Evolutionary conservation across 805 yeast genomes (phyloP), one percentile per base, ranked within the genome.

Genomic region (Monosporozyma yasuniensis): DNA sequence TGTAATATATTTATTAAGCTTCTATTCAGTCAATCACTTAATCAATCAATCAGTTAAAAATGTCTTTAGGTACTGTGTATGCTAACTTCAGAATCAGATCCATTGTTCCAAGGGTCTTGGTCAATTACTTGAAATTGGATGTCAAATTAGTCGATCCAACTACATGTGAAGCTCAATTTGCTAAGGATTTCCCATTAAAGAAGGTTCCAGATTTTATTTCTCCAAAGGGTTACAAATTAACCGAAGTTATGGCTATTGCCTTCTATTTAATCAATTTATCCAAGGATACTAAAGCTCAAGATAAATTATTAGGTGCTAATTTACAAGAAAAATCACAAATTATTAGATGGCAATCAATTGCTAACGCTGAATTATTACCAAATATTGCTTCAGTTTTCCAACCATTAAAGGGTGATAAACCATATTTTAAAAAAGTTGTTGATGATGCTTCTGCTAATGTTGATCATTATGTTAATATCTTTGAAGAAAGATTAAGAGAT

Each of bases 281-380:
- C 34, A 59, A 64, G 21, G 69, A 67, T 35, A 66, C 66, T 52
- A 60, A 72, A 65, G 47, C 60, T 14, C 60, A 64, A 52, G 61
- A 69, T 49, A 71, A 70, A 57, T 74, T 84, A 56, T 72, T 80
- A 56, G 97, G 96, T 61, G 50, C 52, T 2, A 53, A 54, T 11
- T 48, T 51, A 14, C 54, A 54, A 42, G 69, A 77, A 56, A 57
- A 52, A 49, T 56, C 63, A 28, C 57, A 56, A 44, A 73, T 88
- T 61, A 67, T 89, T 59, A 81, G 74, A 71, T 89, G 95, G 95
- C 61, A 82, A 67, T 86, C 96, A 2, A 72, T 86, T 58, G 74
- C 81, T 67, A 87, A 84, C 75, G 61, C 78, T 59, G 96, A 90
- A 60, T 59, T 84, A 51, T 65, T 83, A 56, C 61, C 72, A 44